Conservation (phyloP, 306 rosid genomes). For the Elaeagnus macrophylla region DNA sequence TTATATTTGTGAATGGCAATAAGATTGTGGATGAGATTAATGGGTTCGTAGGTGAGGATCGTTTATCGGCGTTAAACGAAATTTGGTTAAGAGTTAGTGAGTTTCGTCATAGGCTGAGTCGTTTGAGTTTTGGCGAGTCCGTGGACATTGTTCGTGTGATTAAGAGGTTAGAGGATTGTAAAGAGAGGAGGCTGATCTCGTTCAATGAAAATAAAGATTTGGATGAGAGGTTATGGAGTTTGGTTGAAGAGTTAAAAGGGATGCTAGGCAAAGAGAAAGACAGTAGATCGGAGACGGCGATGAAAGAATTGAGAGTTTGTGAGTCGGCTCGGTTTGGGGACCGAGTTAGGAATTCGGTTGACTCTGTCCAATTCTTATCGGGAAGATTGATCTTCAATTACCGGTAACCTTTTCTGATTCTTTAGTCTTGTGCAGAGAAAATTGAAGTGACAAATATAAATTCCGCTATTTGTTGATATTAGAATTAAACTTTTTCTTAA, state of each 20-base stretch:
- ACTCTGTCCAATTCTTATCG: conserved; percentile 39
- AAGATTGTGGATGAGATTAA: conserved; percentile 38
- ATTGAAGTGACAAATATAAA: too few relatives aligned
- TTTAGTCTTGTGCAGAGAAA: too few relatives aligned
- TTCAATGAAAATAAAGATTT: conserved; percentile 6
- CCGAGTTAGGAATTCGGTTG: conserved; percentile 16
- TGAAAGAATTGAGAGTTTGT: conserved; percentile 10
- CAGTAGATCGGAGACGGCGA: conserved; percentile 12
- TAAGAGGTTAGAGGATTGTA: conserved; percentile 52
- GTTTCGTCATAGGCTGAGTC: conserved; percentile 43
- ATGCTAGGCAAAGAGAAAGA: conserved; percentile 19
- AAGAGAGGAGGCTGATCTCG: conserved; percentile 23
- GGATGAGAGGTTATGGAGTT: conserved; percentile 41
- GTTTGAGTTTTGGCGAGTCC: conserved; percentile 52
- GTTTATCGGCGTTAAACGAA: conserved; percentile 21
- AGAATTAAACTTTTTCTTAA: too few relatives aligned
- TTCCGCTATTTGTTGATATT: too few relatives aligned
- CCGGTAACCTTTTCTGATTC: background rate
- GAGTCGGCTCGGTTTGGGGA: conserved; percentile 48
- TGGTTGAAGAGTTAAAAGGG: conserved; percentile 30
- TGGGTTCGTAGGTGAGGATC: conserved; percentile 41
- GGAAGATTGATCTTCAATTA: conserved; percentile 27
- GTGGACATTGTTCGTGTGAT: conserved; percentile 50
- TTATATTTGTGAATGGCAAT: conserved; percentile 13
- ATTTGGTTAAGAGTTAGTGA: conserved; percentile 35